Base-by-base conservation (phyloP, 2,329 filamentous ascomycete species). In the Fusarium drepaniforme region DNA sequence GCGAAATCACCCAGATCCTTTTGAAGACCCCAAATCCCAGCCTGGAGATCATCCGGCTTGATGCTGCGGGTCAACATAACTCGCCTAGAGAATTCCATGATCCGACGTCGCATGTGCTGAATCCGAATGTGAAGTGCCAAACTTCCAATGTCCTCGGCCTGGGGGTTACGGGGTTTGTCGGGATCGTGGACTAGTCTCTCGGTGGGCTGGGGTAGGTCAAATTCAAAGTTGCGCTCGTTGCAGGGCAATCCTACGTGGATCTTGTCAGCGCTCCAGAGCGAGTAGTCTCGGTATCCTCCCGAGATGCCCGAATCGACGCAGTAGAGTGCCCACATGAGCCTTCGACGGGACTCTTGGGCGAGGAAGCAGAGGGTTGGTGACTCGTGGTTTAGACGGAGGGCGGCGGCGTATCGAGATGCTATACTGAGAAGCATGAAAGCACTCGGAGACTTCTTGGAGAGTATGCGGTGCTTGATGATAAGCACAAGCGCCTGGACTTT, bases 41-140 rank as follows among this genome's bases (percentile, higher is more conserved):
- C 75, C 61, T 84, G 83, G 15, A 90, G 80, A 37, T 83, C 81
- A 25, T 87, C 85, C 2, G 84, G 79, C 21, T 87, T 84, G 5
- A 87, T 81, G 75, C 83, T 83, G 49, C 80, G 82, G 28, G 77
- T 79, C 18, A 81, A 67, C 37, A 76, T 83, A 57, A 77, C 83
- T 38, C 85, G 83, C 64, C 88, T 88, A 8, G 87, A 88, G 67
- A 88, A 89, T 72, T 90, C 88, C 73, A 88, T 82, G 21, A 90
- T 89, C 60, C 87, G 84, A 40, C 88, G 87, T 57, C 88, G 85
- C 75, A 90, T 85, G 79, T 88, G 88, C 46, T 89, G 83, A 49
- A 90, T 88, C 60, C 89, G 87, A 18, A 90, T 86, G 58, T 90
- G 88, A 35, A 90, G 84, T 3, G 89, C 89, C 23, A 90, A 78